phyloP scores from a whole-genome alignment of 768 basidiomycete species.

The Trametes sanguinea region DNA sequence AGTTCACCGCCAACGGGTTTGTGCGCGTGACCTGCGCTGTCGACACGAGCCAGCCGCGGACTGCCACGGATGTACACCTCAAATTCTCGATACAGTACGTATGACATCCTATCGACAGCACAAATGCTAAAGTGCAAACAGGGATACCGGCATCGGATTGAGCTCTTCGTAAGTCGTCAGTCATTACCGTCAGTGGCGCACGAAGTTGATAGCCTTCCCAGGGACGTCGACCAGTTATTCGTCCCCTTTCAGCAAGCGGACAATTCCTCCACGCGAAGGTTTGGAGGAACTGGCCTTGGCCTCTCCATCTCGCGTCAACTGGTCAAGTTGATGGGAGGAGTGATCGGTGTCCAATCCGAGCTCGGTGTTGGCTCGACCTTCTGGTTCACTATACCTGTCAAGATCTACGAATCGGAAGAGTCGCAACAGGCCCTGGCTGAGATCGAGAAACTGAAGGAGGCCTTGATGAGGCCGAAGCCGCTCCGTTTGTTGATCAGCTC shows the following conservation, averaged over 20 bases:
- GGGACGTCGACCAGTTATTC: constrained; percentile 67
- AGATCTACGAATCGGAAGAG: constrained; percentile 55
- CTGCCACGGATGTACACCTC: constrained; percentile 49
- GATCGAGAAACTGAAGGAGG: constrained; percentile 47
- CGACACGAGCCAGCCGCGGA: constrained; percentile 39
- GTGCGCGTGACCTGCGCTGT: constrained; percentile 64
- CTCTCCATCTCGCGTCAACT: constrained; percentile 74
- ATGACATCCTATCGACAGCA: neutral
- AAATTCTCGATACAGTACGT: constrained; percentile 67
- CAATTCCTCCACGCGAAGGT: constrained; percentile 74
- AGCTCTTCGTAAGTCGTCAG: constrained; percentile 38
- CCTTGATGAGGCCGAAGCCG: constrained; percentile 48
- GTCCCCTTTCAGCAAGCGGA: constrained; percentile 80
- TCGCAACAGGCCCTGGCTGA: constrained; percentile 54
- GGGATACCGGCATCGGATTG: constrained; percentile 75
- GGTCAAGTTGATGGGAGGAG: constrained; percentile 76
- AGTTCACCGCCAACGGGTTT: constrained; percentile 66
- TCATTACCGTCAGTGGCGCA: no score
- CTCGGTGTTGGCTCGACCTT: constrained; percentile 65
- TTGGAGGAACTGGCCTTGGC: constrained; percentile 78
- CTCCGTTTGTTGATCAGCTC: constrained; percentile 59
- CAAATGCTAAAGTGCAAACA: constrained; percentile 26
- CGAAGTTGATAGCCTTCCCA: constrained; percentile 20
- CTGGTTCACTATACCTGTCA: constrained; percentile 75
- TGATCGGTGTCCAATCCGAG: constrained; percentile 69